These are phyloP conservation scores for Phytophthora melonis DNA, from an alignment of 352 stramenopile genomes.

Conservation along the genomic window DNA sequence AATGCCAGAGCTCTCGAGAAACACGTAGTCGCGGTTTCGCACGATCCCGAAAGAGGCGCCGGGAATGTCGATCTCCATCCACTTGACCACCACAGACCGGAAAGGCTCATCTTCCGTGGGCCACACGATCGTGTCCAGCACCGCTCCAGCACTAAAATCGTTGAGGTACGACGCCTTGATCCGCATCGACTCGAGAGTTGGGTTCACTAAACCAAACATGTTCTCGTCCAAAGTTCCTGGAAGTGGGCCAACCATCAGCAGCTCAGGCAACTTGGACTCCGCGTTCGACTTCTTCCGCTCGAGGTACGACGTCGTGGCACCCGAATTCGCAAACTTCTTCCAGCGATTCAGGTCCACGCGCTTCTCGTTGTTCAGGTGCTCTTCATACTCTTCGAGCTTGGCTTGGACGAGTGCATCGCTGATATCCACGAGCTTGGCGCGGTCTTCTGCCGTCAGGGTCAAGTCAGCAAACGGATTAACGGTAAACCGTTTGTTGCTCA, in stretches of 20 bases:
- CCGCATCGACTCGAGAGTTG: conserved; percentile 28
- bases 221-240: conserved; percentile 34
- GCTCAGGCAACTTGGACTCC: conserved; percentile 5
- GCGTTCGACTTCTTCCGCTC: conserved; percentile 2
- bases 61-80: conserved; percentile 26
- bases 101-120: conserved; percentile 50
- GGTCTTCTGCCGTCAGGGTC: neutral
- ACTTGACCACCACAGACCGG: conserved; percentile 32
- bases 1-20: conserved; percentile 11
- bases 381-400: conserved; percentile 3
- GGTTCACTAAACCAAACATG: conserved; percentile 39
- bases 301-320: conserved; percentile 1
- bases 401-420: neutral
- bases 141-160: conserved; percentile 32
- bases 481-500: conserved; percentile 13
- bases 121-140: conserved; percentile 45
- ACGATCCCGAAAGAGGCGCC: conserved; percentile 12
- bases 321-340: conserved; percentile 1
- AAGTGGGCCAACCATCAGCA: conserved; percentile 1
- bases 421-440: conserved; percentile 4
- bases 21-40: conserved; percentile 26
- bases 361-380: conserved; percentile 2
- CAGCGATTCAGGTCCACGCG: neutral
- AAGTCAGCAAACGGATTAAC: conserved; percentile 13
- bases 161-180: conserved; percentile 19